Evolutionary conservation across 2,329 filamentous ascomycete species (phyloP), one percentile per base, ranked within the genome.

Genomic region (Raffaelea ambrosiae): DNA sequence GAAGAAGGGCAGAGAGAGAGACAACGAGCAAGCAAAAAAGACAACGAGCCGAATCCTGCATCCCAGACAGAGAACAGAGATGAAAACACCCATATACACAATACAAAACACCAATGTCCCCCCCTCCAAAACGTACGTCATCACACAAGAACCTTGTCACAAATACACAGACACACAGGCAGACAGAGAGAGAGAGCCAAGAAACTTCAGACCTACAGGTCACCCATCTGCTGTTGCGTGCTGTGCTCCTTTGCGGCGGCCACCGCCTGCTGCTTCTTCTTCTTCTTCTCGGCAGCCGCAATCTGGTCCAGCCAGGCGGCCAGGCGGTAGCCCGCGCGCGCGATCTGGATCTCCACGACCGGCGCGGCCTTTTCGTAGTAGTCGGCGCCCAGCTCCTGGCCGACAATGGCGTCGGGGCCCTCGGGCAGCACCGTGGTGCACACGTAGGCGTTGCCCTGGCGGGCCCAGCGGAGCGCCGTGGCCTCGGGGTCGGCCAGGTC

Each of bases 241-340:
- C n/a, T n/a, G n/a, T n/a, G n/a, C n/a, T n/a, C n/a, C n/a, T n/a
- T n/a, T n/a, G n/a, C n/a, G n/a, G n/a, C n/a, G n/a, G n/a, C n/a
- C n/a, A n/a, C n/a, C n/a, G n/a, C n/a, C n/a, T n/a, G n/a, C n/a
- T n/a, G n/a, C n/a, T n/a, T n/a, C n/a, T n/a, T n/a, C n/a, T 7
- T 29, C 26, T 29, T 29, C 7, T 51, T 33, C 35, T 62, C 58
- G 40, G 69, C 63, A 9, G 69, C n/a, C n/a, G n/a, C 77, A 56
- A 85, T 80, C 55, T 73, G 65, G 58, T 86, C 81, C 51, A 86
- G 64, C 79, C 80, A 86, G 19, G 73, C 74, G 2, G 78, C 84
- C 60, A 88, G 70, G 43, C 84, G 73, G 61, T 79, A 84, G 11
- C 84, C 84, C 4, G 80, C 84, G 53, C 76, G 77, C 8, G 83